Conservation (phyloP, 192 early-diverging fungal species). For the Mortierella hygrophila region DNA sequence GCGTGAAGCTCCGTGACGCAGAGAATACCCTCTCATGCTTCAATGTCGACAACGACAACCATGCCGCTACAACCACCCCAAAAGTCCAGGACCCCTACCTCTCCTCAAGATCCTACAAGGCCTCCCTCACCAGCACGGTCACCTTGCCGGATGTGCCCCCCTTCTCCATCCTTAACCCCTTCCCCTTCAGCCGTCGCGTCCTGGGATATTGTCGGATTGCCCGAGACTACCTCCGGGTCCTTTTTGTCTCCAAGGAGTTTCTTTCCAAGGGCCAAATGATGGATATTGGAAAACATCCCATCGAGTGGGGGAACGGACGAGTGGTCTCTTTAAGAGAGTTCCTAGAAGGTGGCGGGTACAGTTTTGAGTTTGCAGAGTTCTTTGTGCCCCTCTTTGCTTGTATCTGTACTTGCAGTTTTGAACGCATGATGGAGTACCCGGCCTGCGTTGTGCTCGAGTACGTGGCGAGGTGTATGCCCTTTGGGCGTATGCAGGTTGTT, state of each 20-base stretch:
- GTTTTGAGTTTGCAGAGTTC: conserved; percentile 41
- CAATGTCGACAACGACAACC: conserved; percentile 17
- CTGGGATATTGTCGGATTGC: conserved; percentile 36
- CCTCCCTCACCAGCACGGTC: conserved; percentile 26
- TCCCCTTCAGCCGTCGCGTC: conserved; percentile 37
- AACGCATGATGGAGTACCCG: conserved; percentile 51
- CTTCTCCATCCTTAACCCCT: conserved; percentile 41
- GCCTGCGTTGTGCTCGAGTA: conserved; percentile 51
- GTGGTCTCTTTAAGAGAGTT: conserved; percentile 38
- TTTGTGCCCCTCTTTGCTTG: conserved; percentile 52
- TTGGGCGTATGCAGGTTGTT: conserved; percentile 47
- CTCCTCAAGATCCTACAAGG: conserved; percentile 45
- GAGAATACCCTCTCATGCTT: conserved; percentile 48
- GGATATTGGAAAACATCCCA: conserved; percentile 46
- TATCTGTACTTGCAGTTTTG: conserved; percentile 59
- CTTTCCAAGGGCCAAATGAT: conserved; percentile 44
- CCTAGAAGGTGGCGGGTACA: conserved; percentile 35
- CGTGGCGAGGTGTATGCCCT: conserved; percentile 48
- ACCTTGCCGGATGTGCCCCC: conserved; percentile 41
- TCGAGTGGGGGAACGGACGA: conserved; percentile 49
- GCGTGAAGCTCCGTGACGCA: conserved; percentile 45
- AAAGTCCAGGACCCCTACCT: conserved; percentile 35
- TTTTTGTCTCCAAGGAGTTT: conserved; percentile 41
- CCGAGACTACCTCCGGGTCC: conserved; percentile 30
- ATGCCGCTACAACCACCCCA: not conserved